Evolutionary conservation across 148 eudicot species (phyloP), one percentile per base, ranked within the genome.

Genomic region (Fagopyrum tataricum): DNA sequence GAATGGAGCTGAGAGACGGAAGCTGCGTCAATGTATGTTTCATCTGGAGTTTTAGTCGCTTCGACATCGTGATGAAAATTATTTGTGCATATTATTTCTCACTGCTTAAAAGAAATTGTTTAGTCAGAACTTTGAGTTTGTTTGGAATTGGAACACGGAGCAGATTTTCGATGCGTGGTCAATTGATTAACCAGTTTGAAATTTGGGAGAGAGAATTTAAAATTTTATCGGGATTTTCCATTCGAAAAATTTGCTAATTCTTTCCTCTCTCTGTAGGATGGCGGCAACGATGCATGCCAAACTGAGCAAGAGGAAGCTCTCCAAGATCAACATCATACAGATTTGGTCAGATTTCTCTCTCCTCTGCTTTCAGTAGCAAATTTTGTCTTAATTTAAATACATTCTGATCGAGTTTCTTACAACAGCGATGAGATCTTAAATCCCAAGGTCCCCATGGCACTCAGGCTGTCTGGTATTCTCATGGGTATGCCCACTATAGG

Each of bases 281-380:
- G 97, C 99, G n/a, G 99, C 99, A 6, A 96, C 99, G 55, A 82
- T 87, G 87, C 96, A 92, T 56, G 87, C 88, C 68, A 96, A 90
- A 74, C 82, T 96, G 66, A 85, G 89, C 67, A 80, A 93, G 72
- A 83, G 75, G 73, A 90, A 92, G 76, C 92, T 96, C 67, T 75
- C 81, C 81, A 89, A 90, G 77, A 91, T 96, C 64, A 82, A 92
- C 83, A 86, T 96, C 46, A 86, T 88, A 79, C 81, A 84, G 73
- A 90, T 92, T 76, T 96, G 99, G 99, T 93, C 71, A 18, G 69
- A 47, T 56, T 4, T 61, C 76, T 69, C 56, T 39, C 66, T 68
- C 46, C 20, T 67, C 71, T 8, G 7, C 23, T 4, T 47, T 12
- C 31, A 58, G 49, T 58, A 72, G 20, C 41, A 70, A 64, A 15